Conservation (phyloP, 2,329 filamentous ascomycete species). For the Chrysoporthe cubensis region DNA sequence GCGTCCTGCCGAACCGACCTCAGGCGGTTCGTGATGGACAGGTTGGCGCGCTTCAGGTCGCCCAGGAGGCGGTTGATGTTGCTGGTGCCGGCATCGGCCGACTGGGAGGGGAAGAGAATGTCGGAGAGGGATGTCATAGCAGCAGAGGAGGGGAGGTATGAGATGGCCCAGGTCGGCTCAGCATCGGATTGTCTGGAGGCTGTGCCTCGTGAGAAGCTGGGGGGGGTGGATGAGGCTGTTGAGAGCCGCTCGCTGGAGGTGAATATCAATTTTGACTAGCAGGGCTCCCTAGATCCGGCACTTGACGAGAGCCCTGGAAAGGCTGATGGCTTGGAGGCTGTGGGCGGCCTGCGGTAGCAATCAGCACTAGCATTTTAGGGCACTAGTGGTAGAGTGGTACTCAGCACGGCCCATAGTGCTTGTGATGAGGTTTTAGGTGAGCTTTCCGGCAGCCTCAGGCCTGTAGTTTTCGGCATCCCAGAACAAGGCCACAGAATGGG, state of each 20-base stretch:
- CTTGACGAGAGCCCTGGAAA: neutral
- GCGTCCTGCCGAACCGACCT: conserved; percentile 78
- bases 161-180: neutral
- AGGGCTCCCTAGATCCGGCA: neutral
- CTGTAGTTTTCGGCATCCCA: no score
- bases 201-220: neutral
- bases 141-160: neutral
- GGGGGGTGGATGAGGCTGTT: neutral
- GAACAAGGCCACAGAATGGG: no score
- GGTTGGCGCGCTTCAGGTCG: conserved; percentile 74
- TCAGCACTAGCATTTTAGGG: neutral
- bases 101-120: conserved; percentile 54
- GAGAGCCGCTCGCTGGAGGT: neutral
- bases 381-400: no score
- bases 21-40: conserved; percentile 82
- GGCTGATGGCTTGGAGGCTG: no score
- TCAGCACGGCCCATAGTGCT: no score
- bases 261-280: neutral
- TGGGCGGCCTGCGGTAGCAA: neutral
- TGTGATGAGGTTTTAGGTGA: no score
- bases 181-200: neutral
- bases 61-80: conserved; percentile 72
- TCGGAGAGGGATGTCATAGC: conserved; percentile 42
- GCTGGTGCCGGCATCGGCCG: conserved; percentile 50
- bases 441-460: no score